Percentiles rank a stretch among this genome's conserved stretches.
These are phyloP conservation scores for Peniophora sp. DNA, from an alignment of 1,284 basidiomycete species.

Conservation along the genomic window DNA sequence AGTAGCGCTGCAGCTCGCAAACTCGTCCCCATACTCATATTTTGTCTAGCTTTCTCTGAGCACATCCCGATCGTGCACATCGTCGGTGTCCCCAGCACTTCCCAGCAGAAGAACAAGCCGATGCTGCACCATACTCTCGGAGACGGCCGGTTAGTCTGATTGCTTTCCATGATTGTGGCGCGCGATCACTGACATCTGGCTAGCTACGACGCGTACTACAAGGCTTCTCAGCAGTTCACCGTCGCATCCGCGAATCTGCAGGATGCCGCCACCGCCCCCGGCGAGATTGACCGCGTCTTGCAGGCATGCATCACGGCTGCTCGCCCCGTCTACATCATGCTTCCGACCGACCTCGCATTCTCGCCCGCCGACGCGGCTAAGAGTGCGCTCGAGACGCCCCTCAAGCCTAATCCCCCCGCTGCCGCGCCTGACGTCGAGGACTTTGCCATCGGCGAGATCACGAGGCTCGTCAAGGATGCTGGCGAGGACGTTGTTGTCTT, in stretches of 20 bases:
- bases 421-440: constrained; percentile 58
- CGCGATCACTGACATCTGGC: not conserved
- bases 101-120: constrained; percentile 60
- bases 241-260: constrained; percentile 59
- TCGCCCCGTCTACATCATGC: constrained; percentile 81
- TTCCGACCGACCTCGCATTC: constrained; percentile 82
- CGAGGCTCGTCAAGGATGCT: constrained; percentile 54
- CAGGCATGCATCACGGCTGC: constrained; percentile 71
- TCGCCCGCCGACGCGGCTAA: constrained; percentile 49
- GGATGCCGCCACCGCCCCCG: constrained; percentile 45
- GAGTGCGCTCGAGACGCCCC: constrained; percentile 55
- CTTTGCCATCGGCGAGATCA: constrained; percentile 72
- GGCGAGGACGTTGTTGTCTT: constrained; percentile 68
- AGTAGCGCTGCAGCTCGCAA: constrained; percentile 3
- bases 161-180: not conserved
- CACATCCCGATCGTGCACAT: constrained; percentile 91
- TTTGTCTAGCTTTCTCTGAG: constrained; percentile 64
- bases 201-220: constrained; percentile 72
- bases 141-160: constrained; percentile 51
- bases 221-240: constrained; percentile 74
- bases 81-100: constrained; percentile 78
- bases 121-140: constrained; percentile 86
- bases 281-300: constrained; percentile 79
- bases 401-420: constrained; percentile 40
- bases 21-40: not conserved